These are phyloP conservation scores for Alternaria dauci DNA, from an alignment of 2,329 filamentous ascomycete species.

Conservation along the genomic window DNA sequence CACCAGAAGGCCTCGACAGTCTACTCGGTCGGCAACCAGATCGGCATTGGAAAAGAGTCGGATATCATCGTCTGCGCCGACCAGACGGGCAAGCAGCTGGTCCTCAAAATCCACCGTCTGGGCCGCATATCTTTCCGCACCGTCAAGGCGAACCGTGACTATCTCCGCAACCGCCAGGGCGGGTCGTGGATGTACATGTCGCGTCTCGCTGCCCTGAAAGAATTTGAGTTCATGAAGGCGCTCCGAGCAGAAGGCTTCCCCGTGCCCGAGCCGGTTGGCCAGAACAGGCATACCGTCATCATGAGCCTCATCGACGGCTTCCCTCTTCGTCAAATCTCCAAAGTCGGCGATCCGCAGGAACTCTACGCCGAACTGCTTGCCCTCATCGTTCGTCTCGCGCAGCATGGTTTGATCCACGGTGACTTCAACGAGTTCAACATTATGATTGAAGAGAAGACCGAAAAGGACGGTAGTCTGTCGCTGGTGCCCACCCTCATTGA, in stretches of 20 bases:
- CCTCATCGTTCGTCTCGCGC: slow-evolving; percentile 83
- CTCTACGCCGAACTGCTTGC: slow-evolving; percentile 92
- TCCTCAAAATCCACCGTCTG: slow-evolving; percentile 95
- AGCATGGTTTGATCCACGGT: slow-evolving; percentile 90
- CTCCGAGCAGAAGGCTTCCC: slow-evolving; percentile 84
- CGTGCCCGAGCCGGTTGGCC: slow-evolving; percentile 85
- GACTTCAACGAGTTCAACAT: slow-evolving; percentile 99
- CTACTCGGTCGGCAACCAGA: slow-evolving; percentile 92
- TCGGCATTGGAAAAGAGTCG: slow-evolving; percentile 96
- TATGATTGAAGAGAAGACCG: slow-evolving; percentile 77
- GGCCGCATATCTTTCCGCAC: slow-evolving; percentile 96
- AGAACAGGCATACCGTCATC: slow-evolving; percentile 93
- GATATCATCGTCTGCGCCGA: slow-evolving; percentile 95
- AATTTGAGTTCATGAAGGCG: slow-evolving; percentile 93
- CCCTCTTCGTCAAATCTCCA: slow-evolving; percentile 86
- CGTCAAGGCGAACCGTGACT: slow-evolving; percentile 95
- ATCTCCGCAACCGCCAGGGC: slow-evolving; percentile 80
- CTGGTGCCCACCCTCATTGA: slow-evolving; percentile 90
- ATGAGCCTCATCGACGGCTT: slow-evolving; percentile 95
- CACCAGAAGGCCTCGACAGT: slow-evolving; percentile 81
- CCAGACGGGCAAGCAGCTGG: slow-evolving; percentile 75
- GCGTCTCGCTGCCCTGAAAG: slow-evolving; percentile 88
- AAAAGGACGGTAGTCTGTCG: slow-evolving; percentile 53
- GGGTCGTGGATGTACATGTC: slow-evolving; percentile 99
- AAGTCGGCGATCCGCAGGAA: slow-evolving; percentile 81